phyloP scores from a whole-genome alignment of 805 yeast genomes.

The Ogataea sp. region DNA sequence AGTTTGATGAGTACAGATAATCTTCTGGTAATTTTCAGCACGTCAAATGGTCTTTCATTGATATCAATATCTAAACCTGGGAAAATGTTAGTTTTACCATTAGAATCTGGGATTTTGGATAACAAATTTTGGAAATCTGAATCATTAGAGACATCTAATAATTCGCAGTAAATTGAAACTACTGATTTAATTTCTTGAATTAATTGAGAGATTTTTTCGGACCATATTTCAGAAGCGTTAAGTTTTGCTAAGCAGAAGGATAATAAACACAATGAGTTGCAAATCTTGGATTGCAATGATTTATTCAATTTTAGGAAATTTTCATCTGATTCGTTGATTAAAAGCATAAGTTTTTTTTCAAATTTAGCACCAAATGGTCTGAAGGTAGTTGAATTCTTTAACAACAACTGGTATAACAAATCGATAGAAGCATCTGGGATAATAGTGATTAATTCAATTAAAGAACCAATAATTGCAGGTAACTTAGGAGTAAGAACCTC shows the following conservation, averaged over 20 bases:
- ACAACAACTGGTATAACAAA: constrained; percentile 34
- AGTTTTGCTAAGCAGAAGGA: constrained; percentile 47
- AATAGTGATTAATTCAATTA: constrained; percentile 37
- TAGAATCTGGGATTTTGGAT: constrained; percentile 6
- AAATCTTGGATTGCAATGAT: constrained; percentile 31
- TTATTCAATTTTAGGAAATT: constrained; percentile 31
- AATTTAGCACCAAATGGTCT: constrained; percentile 68
- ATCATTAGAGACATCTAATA: constrained; percentile 52
- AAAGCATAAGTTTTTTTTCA: constrained; percentile 33
- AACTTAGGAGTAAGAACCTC: constrained; percentile 78
- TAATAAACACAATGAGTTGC: constrained; percentile 44
- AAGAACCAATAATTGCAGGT: constrained; percentile 47
- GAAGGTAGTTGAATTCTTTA: constrained; percentile 67
- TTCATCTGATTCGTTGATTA: constrained; percentile 25
- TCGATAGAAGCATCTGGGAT: constrained; percentile 30
- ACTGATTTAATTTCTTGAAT: constrained; percentile 48
- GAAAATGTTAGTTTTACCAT: constrained; percentile 25
- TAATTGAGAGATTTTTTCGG: constrained; percentile 35
- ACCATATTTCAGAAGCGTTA: constrained; percentile 40
- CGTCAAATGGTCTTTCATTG: constrained; percentile 38
- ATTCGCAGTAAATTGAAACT: constrained; percentile 46
- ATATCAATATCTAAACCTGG: constrained; percentile 51
- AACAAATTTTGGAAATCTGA: constrained; percentile 30
- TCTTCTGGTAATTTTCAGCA: constrained; percentile 45
- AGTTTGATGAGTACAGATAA: constrained; percentile 37